Evolutionary conservation across 1,284 basidiomycete genomes (phyloP).

Genomic region (Erythrobasidium hasegawianum): DNA sequence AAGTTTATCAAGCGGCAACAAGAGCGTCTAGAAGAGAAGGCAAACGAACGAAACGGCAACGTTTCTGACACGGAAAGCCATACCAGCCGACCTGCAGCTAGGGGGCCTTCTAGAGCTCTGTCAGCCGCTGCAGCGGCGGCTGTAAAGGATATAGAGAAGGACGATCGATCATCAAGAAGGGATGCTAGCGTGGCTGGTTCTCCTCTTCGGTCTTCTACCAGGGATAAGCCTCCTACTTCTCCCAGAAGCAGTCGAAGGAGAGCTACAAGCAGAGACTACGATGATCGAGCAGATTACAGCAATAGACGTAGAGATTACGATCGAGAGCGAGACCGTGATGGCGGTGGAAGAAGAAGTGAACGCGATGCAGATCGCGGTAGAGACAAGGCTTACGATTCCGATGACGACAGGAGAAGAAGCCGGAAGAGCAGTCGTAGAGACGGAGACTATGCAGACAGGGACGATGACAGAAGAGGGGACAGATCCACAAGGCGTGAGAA

Average conservation of each 20-base stretch:
- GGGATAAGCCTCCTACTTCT: neutral
- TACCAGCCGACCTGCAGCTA: conserved; percentile 27
- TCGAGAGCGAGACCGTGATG: conserved; percentile 36
- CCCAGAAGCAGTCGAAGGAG: neutral
- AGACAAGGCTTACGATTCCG: conserved; percentile 11
- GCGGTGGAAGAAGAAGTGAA: conserved; percentile 40
- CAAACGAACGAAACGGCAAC: conserved; percentile 21
- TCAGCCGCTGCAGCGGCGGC: conserved; percentile 10
- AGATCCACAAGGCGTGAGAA: conserved; percentile 7
- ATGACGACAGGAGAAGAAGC: conserved; percentile 26
- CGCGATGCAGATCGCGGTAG: conserved; percentile 10
- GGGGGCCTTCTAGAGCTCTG: neutral
- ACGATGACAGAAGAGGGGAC: conserved; percentile 2
- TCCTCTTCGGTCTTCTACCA: conserved; percentile 1
- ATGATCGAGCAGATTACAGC: conserved; percentile 29
- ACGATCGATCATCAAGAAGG: neutral
- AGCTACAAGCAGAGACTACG: conserved; percentile 30
- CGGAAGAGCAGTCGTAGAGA: neutral
- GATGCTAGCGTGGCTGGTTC: neutral
- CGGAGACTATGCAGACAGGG: conserved; percentile 8
- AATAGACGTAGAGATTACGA: conserved; percentile 24
- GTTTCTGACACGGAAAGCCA: conserved; percentile 28
- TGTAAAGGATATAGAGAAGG: conserved; percentile 1
- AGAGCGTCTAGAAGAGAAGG: conserved; percentile 49
- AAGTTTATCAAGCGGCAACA: conserved; percentile 85